Conservation (phyloP, 1,139 yeast species). For the Taphrina sp. region DNA sequence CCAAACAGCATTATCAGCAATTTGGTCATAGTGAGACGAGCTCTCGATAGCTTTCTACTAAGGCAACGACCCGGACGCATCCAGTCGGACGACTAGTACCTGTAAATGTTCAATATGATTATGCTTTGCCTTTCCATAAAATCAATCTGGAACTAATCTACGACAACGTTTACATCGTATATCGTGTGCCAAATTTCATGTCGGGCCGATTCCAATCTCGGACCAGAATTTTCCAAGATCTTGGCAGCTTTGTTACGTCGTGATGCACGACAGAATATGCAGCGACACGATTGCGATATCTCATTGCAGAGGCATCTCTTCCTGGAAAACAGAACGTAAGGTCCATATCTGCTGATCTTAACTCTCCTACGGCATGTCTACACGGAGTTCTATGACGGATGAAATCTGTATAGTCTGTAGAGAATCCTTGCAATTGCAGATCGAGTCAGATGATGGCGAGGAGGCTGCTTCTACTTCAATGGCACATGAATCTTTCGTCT, state of each 20-base stretch:
- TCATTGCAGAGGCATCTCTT: background rate
- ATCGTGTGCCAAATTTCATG: background rate
- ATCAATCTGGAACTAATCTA: too few species aligned
- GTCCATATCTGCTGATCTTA: background rate
- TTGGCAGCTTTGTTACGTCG: background rate
- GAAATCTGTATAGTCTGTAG: slow-evolving; percentile 26
- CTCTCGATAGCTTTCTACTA: too few species aligned
- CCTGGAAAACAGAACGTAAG: background rate
- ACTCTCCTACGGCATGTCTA: background rate
- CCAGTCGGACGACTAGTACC: too few species aligned
- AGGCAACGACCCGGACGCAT: too few species aligned
- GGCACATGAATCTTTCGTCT: background rate
- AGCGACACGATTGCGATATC: background rate
- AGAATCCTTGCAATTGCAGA: slow-evolving; percentile 20
- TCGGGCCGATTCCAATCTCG: background rate
- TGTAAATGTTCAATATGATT: too few species aligned
- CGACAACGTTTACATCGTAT: too few species aligned
- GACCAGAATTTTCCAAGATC: background rate
- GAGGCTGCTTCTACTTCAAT: background rate
- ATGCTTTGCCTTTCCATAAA: too few species aligned
- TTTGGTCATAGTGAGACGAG: too few species aligned
- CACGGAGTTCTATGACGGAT: slow-evolving; percentile 5
- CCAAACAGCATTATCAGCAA: too few species aligned
- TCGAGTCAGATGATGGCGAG: slow-evolving; percentile 16
- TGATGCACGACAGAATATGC: background rate